phyloP scores from a whole-genome alignment of 768 basidiomycete species.

The Termitomyces sp. region DNA sequence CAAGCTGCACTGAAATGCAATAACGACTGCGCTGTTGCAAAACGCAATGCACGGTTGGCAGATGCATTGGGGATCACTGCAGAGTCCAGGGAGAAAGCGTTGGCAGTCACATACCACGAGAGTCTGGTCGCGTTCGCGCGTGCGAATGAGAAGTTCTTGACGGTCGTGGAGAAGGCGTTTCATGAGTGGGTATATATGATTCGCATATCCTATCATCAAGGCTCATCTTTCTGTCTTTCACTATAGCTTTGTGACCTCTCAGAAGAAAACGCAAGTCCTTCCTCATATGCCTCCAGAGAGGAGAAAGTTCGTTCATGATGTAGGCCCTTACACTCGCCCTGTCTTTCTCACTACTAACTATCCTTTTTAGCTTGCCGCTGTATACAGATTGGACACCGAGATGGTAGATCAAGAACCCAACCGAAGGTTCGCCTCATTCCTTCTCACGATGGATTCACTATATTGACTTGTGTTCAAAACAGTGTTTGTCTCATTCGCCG shows the following conservation, averaged over 20 bases:
- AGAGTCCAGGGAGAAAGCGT: conserved; percentile 37
- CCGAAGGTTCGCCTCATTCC: conserved; percentile 41
- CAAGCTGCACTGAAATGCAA: conserved; percentile 58
- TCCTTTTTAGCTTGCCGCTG: conserved; percentile 56
- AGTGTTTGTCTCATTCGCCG: conserved; percentile 79
- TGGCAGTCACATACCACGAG: conserved; percentile 51
- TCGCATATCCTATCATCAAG: conserved; percentile 13
- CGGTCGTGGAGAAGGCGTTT: conserved; percentile 77
- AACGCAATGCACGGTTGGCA: conserved; percentile 85
- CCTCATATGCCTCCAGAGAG: conserved; percentile 80
- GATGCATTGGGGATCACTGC: conserved; percentile 86
- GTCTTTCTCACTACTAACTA: conserved; percentile 1
- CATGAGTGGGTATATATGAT: conserved; percentile 55
- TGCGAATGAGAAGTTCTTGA: conserved; percentile 63
- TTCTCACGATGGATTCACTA: neutral
- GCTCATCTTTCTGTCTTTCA: neutral
- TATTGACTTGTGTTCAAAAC: neutral
- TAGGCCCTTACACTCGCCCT: conserved; percentile 30
- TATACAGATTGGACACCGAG: conserved; percentile 81
- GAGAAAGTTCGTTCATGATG: conserved; percentile 80
- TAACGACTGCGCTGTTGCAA: conserved; percentile 78
- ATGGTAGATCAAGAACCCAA: conserved; percentile 92
- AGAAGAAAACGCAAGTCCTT: conserved; percentile 65
- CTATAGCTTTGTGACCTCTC: conserved; percentile 63
- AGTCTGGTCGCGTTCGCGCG: conserved; percentile 63